Base-by-base conservation (phyloP, 306 rosid species). In the Lathyrus oleraceus region DNA sequence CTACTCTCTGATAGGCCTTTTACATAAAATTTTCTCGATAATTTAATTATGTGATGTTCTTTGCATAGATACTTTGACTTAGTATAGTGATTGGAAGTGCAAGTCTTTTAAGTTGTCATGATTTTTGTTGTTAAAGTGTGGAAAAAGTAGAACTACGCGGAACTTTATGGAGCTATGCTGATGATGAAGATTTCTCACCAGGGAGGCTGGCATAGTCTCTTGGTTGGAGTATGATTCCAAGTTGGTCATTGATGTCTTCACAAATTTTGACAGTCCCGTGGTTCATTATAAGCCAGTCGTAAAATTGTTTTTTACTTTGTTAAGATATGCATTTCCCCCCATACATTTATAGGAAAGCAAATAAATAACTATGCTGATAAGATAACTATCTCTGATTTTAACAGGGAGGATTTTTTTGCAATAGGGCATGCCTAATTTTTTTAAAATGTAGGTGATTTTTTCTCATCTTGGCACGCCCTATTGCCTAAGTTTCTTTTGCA, bases 11-110 rank as follows among this genome's bases (percentile, higher is more conserved):
- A 61, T 16, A 42, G 58, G 67, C 58, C 52, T 65, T 78, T 6
- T 39, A 36, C 48, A 9, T 32, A 60, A 78, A 65, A 9, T 51
- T 65, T 42, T 74, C 67, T 64, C 19, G 73, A 68, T 69, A 56
- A 66, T 70, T 63, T 64, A 47, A 43, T 17, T 58, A 40, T 65
- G 14, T 65, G 25, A 76, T 71, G 68, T 38, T 47, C 54, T 61
- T 36, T 68, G 14, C 38, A 32, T n/a, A 57, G 64, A 64, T 56
- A 64, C 23, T 49, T 73, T 35, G 67, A 23, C 39, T 20, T 30
- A 32, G 47, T 65, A 40, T 70, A 53, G 44, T 43, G 59, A 14
- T 75, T 40, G 67, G n/a, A 42, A 79, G 63, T 20, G 21, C 10
- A 16, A 47, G 27, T 16, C 39, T 60, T 35, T 16, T 42, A 62